These are phyloP conservation scores for Malassezia vespertilionis DNA, from an alignment of 1,284 basidiomycete species.

Conservation along the genomic window DNA sequence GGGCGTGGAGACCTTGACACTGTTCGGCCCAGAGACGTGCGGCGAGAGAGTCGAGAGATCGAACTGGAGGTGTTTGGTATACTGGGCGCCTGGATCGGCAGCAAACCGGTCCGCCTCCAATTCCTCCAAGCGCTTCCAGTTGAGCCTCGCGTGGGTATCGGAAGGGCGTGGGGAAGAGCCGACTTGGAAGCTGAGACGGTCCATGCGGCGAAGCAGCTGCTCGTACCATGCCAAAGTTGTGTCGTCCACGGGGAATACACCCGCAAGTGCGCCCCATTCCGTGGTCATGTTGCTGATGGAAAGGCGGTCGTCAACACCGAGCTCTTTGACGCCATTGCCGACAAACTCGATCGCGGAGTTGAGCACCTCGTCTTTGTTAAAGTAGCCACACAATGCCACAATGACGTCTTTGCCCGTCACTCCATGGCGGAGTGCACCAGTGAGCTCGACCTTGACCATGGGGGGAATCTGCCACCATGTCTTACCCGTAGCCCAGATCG, in stretches of 20 bases:
- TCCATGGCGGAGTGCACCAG: slow-evolving; percentile 68
- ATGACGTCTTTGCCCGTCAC: slow-evolving; percentile 98
- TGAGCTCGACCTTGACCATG: slow-evolving; percentile 87
- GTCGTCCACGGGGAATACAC: slow-evolving; percentile 86
- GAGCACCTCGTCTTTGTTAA: slow-evolving; percentile 93
- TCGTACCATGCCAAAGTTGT: slow-evolving; percentile 80
- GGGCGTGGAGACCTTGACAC: slow-evolving; percentile 88
- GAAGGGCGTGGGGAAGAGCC: slow-evolving; percentile 53
- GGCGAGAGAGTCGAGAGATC: slow-evolving; percentile 88
- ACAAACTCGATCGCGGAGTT: slow-evolving; percentile 98
- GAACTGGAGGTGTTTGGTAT: slow-evolving; percentile 78
- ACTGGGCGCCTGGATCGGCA: slow-evolving; percentile 70
- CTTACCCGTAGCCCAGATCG: slow-evolving; percentile 95
- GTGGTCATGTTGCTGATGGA: slow-evolving; percentile 88
- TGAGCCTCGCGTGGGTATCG: slow-evolving; percentile 69
- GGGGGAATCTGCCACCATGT: slow-evolving; percentile 99
- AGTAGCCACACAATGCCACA: slow-evolving; percentile 87
- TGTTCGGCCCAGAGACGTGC: slow-evolving; percentile 92
- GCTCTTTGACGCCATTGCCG: slow-evolving; percentile 71
- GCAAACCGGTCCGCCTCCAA: slow-evolving; percentile 55
- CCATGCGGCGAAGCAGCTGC: slow-evolving; percentile 62
- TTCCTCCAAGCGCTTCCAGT: slow-evolving; percentile 59
- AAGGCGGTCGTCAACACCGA: slow-evolving; percentile 80
- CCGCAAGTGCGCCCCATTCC: slow-evolving; percentile 94
- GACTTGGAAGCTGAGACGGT: slow-evolving; percentile 63